Evolutionary conservation across 148 eudicot genomes (phyloP).

Genomic region (Tetragonia tetragonoides): DNA sequence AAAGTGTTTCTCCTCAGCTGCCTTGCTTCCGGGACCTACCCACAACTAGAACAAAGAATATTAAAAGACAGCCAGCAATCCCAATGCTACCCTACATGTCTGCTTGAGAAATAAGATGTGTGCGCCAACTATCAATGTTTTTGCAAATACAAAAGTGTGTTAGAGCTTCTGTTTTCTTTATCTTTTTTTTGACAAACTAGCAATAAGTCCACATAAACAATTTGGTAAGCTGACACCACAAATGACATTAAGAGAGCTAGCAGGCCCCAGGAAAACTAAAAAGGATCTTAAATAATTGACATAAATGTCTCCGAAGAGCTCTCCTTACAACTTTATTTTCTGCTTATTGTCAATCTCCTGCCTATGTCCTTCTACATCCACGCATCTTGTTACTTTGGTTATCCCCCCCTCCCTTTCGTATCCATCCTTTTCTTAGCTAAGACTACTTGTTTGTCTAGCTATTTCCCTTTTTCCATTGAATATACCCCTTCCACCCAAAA

Average conservation of each 20-base stretch:
- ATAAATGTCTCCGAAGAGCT: too few relatives aligned
- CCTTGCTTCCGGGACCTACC: conserved; percentile 78
- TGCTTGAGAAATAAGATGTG: background rate
- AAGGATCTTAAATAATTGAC: background rate
- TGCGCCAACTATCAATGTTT: background rate
- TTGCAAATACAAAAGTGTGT: background rate
- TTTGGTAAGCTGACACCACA: background rate
- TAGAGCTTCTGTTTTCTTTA: background rate
- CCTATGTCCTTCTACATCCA: too few relatives aligned
- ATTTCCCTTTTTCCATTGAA: too few relatives aligned
- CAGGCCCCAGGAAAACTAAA: background rate
- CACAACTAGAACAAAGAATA: conserved; percentile 50
- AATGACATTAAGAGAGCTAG: background rate
- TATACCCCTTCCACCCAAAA: too few relatives aligned
- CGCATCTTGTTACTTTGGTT: too few relatives aligned
- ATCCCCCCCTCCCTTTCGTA: too few relatives aligned
- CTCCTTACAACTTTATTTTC: too few relatives aligned
- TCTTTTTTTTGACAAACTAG: too few relatives aligned
- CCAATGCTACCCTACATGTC: background rate
- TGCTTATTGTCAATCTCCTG: too few relatives aligned
- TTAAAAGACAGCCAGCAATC: background rate
- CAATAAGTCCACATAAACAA: background rate
- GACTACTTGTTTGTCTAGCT: too few relatives aligned
- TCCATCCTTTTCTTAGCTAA: too few relatives aligned
- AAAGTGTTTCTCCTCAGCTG: conserved; percentile 64